A percentile compares a stretch with the other conserved stretches of the same genome.
Conservation (phyloP, 83 land plant genomes). For the Isoetes engelmannii region DNA sequence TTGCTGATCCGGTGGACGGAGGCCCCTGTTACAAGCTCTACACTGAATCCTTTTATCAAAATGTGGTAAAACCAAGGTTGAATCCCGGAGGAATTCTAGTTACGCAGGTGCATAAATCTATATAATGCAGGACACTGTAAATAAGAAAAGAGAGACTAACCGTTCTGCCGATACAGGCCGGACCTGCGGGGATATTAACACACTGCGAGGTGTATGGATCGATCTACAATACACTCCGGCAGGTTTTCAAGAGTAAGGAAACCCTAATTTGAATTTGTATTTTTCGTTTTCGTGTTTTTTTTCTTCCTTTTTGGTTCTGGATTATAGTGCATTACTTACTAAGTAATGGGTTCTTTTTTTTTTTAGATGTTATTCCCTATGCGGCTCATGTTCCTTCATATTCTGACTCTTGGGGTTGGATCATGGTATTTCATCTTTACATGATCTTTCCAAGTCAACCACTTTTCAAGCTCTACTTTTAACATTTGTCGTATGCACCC, state of each 20-base stretch:
- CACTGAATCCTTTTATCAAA: conserved; percentile 74
- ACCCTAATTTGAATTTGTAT: no score
- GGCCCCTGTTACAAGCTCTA: conserved; percentile 95
- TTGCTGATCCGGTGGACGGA: conserved; percentile 89
- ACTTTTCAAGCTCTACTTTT: neutral
- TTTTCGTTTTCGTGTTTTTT: neutral
- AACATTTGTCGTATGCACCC: neutral
- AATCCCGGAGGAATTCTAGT: conserved; percentile 64
- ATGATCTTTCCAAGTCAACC: neutral
- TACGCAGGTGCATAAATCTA: conserved; percentile 59
- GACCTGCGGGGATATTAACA: conserved; percentile 81
- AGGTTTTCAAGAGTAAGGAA: conserved; percentile 73
- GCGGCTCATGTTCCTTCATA: conserved; percentile 85
- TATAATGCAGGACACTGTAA: neutral
- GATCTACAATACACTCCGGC: conserved; percentile 77
- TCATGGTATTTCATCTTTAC: conserved; percentile 46
- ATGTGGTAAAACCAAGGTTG: conserved; percentile 70
- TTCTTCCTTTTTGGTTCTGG: neutral
- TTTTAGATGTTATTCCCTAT: conserved; percentile 75
- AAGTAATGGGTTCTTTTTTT: neutral
- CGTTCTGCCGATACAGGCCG: conserved; percentile 44
- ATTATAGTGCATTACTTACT: neutral
- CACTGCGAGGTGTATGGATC: conserved; percentile 82
- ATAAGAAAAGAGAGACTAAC: neutral
- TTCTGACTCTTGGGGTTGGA: conserved; percentile 97